These are phyloP conservation scores for Exobasidium cylindrosporum DNA, from an alignment of 1,284 basidiomycete genomes.

Conservation along the genomic window DNA sequence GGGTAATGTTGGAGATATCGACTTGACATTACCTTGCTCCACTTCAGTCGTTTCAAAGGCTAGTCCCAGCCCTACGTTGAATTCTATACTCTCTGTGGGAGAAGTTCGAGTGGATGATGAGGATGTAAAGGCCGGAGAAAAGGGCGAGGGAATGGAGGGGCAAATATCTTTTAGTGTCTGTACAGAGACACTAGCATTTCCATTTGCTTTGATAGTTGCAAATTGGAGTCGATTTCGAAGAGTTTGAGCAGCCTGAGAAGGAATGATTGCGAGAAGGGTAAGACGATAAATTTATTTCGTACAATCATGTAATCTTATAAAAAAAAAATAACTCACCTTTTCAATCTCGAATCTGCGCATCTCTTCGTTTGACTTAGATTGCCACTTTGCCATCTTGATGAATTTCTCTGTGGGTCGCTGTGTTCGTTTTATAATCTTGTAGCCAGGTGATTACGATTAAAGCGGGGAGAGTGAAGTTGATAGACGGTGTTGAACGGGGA, in stretches of 20 bases:
- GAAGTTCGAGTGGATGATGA: neutral
- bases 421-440: too few relatives aligned
- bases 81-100: neutral
- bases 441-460: too few relatives aligned
- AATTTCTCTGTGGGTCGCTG: too few relatives aligned
- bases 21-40: neutral
- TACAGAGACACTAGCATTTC: neutral
- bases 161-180: neutral
- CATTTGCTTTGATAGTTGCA: neutral
- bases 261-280: too few relatives aligned
- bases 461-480: too few relatives aligned
- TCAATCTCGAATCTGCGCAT: neutral
- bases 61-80: neutral
- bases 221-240: neutral
- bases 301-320: too few relatives aligned
- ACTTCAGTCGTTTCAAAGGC: neutral
- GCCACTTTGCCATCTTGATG: neutral
- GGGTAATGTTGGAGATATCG: neutral
- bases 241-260: neutral
- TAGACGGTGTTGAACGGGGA: too few relatives aligned
- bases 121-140: neutral
- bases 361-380: neutral
- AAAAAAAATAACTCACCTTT: neutral
- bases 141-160: neutral
- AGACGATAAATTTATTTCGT: neutral